Base-by-base conservation (phyloP, 2,329 filamentous ascomycete genomes). In the Chrysoporthe deuterocubensis region DNA sequence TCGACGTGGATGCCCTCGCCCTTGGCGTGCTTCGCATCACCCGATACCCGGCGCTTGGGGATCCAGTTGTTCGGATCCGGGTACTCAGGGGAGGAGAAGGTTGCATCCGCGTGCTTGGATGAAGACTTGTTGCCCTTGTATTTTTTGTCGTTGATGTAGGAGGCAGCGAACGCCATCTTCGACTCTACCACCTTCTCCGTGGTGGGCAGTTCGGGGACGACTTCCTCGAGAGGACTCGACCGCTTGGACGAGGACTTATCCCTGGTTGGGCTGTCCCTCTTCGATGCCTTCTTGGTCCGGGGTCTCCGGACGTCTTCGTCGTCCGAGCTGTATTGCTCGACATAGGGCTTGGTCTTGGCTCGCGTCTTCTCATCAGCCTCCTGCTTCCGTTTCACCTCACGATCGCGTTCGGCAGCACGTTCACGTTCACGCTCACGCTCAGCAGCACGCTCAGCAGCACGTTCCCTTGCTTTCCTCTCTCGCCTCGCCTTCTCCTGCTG, bases 331-430 rank as follows among this genome's bases (percentile, higher is more conserved):
- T 70, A 63, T 8, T 70, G 65, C 43, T 77, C 75, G 11, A 74
- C 70, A 56, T 77, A 76, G 3, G 72, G 66, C 62, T 73, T 75
- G 26, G 65, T 50, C 42, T 72, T 66, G 6, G 71, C 70, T 58
- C 72, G 73, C 34, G 57, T n/a, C 68, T 76, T 78, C 13, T 77
- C 76, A 21, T 77, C 74, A 37, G 52, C 64, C 2, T 75, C 75
- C 56, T 74, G 73, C 21, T 70, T 74, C 21, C 76, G 72, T 26
- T 71, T 72, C 67, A 18, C 71, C 14, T 56, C 56, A 56, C 52
- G 52, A 7, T 56, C 52, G 6, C 52, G 21, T 26, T 58, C 44
- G n/a, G 21, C 21, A 26, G n/a, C 48, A 13, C 48, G 48, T 52
- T 26, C 26, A 26, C 26, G 26, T 71, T 72, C 67, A n/a, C 71